These are phyloP conservation scores for Sisymbrium irio DNA, from an alignment of 345 rosid species.

Conservation along the genomic window DNA sequence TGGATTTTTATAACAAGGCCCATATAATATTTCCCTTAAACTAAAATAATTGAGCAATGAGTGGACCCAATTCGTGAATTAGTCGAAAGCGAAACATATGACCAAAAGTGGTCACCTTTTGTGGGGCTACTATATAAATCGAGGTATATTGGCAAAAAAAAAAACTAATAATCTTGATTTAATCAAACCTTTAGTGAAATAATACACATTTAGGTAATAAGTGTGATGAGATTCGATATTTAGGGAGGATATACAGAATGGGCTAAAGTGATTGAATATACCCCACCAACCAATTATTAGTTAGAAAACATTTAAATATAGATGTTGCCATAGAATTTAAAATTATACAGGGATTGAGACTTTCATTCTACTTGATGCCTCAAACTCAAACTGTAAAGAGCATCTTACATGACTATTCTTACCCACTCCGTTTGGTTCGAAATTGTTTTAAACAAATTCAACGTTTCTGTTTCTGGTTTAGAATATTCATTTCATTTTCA, in stretches of 20 bases:
- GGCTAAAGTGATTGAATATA: constrained; percentile 14
- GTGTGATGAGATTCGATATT: constrained; percentile 21
- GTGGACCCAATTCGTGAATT: constrained; percentile 24
- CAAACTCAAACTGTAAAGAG: neutral
- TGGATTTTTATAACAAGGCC: neutral
- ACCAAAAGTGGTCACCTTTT: constrained; percentile 22
- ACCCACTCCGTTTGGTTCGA: neutral
- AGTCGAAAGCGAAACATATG: constrained; percentile 20
- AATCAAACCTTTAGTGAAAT: neutral
- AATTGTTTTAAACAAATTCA: neutral
- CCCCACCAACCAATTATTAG: constrained; percentile 28
- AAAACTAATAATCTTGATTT: constrained; percentile 5
- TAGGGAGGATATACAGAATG: neutral
- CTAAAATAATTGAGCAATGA: constrained; percentile 21
- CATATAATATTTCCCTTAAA: no score
- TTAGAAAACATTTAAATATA: neutral
- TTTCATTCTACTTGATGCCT: constrained; percentile 19
- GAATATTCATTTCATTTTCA: neutral
- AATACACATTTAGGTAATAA: neutral
- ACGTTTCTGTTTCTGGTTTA: neutral
- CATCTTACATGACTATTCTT: neutral
- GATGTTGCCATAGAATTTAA: neutral
- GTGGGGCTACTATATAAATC: constrained; percentile 3
- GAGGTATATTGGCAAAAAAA: constrained; percentile 11
- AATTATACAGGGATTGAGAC: neutral